Evolutionary conservation across 2,329 filamentous ascomycete genomes (phyloP), one percentile per base, ranked within the genome.

Genomic region (Colletotrichum tanaceti): DNA sequence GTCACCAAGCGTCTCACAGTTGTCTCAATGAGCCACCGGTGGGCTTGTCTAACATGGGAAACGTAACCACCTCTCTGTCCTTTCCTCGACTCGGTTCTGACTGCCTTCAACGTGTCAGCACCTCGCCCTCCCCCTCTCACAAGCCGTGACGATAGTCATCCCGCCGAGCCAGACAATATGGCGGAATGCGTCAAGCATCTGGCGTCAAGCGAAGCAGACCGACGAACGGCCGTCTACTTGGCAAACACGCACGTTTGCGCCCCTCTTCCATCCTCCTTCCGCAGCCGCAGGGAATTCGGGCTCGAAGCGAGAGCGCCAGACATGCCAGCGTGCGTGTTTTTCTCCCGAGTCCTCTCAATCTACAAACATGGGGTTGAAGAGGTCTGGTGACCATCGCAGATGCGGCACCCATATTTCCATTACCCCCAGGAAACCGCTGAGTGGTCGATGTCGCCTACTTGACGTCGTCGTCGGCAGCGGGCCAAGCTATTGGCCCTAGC

Each of bases 371-470:
- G 55, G 55, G 49, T 32, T 6, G 28, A 32, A 39, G 22, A 55
- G 63, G 66, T 69, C 66, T 22, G 66, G 38, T 69, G 66, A 69
- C 66, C 55, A 43, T 66, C 38, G 32, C 24, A 58, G 41, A 61
- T 43, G 63, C 46, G 58, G 63, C 63, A 58, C 54, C 41, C 58
- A 54, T 14, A 54, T 69, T 69, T 65, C 63, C 63, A 70, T 70
- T 70, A 70, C 67, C 67, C 67, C 67, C 67, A 70, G 58, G 46
- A 70, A 70, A 70, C 35, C 41, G 46, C 35, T 70, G 67, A 70
- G 14, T 70, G 67, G 67, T 67, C 58, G 52, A 53, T 10, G 32
- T 35, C 39, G 43, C 22, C 46, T 20, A 39, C 43, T 69, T 65
- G 66, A 69, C 66, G 62, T 61, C 55, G 62, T 66, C n/a, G 62